A percentile compares a stretch with the other conserved stretches of the same genome.
These are phyloP conservation scores for Chiua virens DNA, from an alignment of 768 basidiomycete species.

Conservation along the genomic window DNA sequence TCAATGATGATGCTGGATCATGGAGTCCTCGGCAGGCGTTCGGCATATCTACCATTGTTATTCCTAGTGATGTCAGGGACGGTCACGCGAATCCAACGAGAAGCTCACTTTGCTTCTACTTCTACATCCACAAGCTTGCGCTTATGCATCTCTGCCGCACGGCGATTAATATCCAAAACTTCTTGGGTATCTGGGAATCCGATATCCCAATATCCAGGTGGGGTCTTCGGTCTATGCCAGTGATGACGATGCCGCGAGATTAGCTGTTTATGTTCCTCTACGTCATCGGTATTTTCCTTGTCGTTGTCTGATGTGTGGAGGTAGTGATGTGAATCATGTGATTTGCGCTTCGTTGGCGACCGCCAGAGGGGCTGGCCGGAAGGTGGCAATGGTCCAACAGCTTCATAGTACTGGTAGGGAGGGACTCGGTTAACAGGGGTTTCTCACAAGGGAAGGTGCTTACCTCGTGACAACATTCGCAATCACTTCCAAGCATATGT, in stretches of 20 bases:
- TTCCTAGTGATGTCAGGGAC: slow-evolving; percentile 15
- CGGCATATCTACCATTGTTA: slow-evolving; percentile 27
- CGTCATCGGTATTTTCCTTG: slow-evolving; percentile 35
- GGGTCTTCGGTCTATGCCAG: slow-evolving; percentile 71
- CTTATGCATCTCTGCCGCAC: slow-evolving; percentile 70
- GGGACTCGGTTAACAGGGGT: not conserved
- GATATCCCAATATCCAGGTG: slow-evolving; percentile 88
- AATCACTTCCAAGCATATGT: slow-evolving; percentile 72
- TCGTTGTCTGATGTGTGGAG: slow-evolving; percentile 4
- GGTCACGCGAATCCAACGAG: not conserved
- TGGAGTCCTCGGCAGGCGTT: slow-evolving; percentile 15
- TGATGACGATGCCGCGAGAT: slow-evolving; percentile 73
- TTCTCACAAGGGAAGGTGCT: not conserved
- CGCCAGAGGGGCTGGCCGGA: slow-evolving; percentile 75
- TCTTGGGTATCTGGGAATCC: slow-evolving; percentile 89
- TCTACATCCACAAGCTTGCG: slow-evolving; percentile 61
- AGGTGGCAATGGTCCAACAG: slow-evolving; percentile 70
- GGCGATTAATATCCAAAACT: slow-evolving; percentile 69
- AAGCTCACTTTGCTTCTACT: slow-evolving; percentile 54
- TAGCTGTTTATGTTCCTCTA: slow-evolving; percentile 58
- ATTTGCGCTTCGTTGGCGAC: slow-evolving; percentile 48
- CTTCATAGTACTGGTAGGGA: slow-evolving; percentile 68
- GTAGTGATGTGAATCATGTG: slow-evolving; percentile 1
- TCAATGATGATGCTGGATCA: slow-evolving; percentile 12
- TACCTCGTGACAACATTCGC: slow-evolving; percentile 80